Conservation (phyloP, 352 stramenopile species). For the Globisporangium nunn region DNA sequence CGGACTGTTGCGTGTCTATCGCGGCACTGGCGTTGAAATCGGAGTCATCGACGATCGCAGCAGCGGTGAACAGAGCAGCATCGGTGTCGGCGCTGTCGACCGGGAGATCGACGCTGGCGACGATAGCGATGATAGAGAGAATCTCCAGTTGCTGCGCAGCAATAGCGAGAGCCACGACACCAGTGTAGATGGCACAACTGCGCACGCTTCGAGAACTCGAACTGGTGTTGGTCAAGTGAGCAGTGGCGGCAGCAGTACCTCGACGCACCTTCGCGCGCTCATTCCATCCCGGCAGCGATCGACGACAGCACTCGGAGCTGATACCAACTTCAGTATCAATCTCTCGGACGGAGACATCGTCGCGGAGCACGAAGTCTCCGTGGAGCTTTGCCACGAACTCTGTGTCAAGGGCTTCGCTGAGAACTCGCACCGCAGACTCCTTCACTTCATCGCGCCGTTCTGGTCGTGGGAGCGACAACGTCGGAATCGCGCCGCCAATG, state of each 20-base stretch:
- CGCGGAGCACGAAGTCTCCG: conserved; percentile 46
- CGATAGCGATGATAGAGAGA: conserved; percentile 2
- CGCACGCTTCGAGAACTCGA: background rate
- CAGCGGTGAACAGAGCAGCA: background rate
- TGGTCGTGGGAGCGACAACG: conserved; percentile 31
- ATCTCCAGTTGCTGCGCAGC: conserved; percentile 4
- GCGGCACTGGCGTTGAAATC: conserved; percentile 10
- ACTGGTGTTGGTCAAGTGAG: background rate
- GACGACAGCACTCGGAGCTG: background rate
- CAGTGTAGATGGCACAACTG: background rate
- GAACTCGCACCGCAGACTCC: conserved; percentile 42
- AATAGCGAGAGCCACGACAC: background rate
- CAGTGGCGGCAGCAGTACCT: background rate
- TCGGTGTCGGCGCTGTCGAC: background rate
- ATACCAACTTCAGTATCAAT: conserved; percentile 8
- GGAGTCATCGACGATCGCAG: background rate
- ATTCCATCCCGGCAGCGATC: conserved; percentile 9
- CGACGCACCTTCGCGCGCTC: conserved; percentile 1
- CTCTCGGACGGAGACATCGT: conserved; percentile 20
- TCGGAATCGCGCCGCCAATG: too few relatives aligned
- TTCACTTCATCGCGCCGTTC: conserved; percentile 61
- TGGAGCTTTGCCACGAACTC: conserved; percentile 69
- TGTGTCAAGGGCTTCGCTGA: conserved; percentile 68
- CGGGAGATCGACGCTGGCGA: background rate
- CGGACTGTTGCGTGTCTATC: conserved; percentile 22